Conservation (phyloP, 75 land plant genomes). For the Pseudotsuga menziesii region DNA sequence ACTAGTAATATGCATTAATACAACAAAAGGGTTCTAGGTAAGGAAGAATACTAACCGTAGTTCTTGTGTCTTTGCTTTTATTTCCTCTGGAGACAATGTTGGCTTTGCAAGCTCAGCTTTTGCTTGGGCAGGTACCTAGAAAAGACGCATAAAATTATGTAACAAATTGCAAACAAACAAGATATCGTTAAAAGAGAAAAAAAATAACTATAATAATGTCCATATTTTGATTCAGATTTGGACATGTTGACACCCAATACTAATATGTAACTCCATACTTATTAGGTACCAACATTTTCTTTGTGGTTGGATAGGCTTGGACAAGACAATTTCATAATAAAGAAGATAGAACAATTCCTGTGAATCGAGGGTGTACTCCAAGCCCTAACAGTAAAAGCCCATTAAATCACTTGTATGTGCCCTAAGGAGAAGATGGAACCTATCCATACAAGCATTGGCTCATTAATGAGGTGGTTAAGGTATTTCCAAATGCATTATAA, state of each 20-base stretch:
- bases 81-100: constrained; percentile 76
- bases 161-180: neutral
- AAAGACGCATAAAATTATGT: neutral
- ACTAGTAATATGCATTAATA: neutral
- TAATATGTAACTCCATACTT: too few relatives aligned
- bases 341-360: too few relatives aligned
- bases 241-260: too few relatives aligned
- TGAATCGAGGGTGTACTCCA: too few relatives aligned
- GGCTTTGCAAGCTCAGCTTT: constrained; percentile 43
- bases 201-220: neutral
- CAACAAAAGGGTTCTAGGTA: neutral
- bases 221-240: neutral
- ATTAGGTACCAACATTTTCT: too few relatives aligned
- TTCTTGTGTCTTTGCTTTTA: constrained; percentile 71
- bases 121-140: constrained; percentile 56
- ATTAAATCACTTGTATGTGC: neutral
- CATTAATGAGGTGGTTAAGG: too few relatives aligned
- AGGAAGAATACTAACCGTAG: constrained; percentile 39
- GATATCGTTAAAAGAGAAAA: neutral
- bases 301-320: too few relatives aligned
- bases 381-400: too few relatives aligned
- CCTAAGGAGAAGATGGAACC: neutral
- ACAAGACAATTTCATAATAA: too few relatives aligned
- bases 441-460: too few relatives aligned
- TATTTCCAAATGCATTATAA: too few relatives aligned